A percentile compares a stretch with the other conserved stretches of the same genome.
These are phyloP conservation scores for Claviceps digitariae DNA, from an alignment of 2,329 filamentous ascomycete species.

Conservation along the genomic window DNA sequence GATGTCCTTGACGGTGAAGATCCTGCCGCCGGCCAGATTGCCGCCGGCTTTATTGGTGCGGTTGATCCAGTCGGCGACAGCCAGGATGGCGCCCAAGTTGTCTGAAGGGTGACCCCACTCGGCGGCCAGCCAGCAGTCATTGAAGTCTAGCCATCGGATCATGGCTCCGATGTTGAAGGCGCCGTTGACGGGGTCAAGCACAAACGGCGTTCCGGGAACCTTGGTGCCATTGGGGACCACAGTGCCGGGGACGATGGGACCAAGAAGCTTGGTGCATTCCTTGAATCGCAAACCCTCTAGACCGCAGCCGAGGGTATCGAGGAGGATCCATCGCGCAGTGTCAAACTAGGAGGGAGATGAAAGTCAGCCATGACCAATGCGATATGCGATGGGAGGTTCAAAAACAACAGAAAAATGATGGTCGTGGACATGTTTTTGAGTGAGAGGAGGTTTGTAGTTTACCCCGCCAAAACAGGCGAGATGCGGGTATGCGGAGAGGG, in stretches of 20 bases:
- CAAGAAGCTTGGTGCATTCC: slow-evolving; percentile 89
- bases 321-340: slow-evolving; percentile 89
- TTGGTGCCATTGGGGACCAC: slow-evolving; percentile 82
- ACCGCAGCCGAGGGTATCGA: slow-evolving; percentile 93
- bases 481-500: not conserved
- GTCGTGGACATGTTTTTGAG: not conserved
- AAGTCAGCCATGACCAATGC: not conserved
- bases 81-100: slow-evolving; percentile 92
- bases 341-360: slow-evolving; percentile 50
- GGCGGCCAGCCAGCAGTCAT: slow-evolving; percentile 97
- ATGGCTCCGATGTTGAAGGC: slow-evolving; percentile 99
- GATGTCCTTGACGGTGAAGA: slow-evolving; percentile 79
- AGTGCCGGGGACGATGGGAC: slow-evolving; percentile 82
- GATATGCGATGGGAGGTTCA: no score
- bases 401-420: no score
- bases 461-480: not conserved
- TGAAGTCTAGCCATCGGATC: slow-evolving; percentile 99
- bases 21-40: slow-evolving; percentile 77
- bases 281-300: slow-evolving; percentile 91
- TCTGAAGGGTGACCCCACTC: slow-evolving; percentile 99
- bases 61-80: slow-evolving; percentile 94
- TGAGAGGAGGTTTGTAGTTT: not conserved
- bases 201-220: slow-evolving; percentile 83
- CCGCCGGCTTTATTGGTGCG: slow-evolving; percentile 65
- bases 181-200: slow-evolving; percentile 87